Evolutionary conservation across 148 eudicot genomes (phyloP), one percentile per base, ranked within the genome.

Genomic region (Silene uniflora): DNA sequence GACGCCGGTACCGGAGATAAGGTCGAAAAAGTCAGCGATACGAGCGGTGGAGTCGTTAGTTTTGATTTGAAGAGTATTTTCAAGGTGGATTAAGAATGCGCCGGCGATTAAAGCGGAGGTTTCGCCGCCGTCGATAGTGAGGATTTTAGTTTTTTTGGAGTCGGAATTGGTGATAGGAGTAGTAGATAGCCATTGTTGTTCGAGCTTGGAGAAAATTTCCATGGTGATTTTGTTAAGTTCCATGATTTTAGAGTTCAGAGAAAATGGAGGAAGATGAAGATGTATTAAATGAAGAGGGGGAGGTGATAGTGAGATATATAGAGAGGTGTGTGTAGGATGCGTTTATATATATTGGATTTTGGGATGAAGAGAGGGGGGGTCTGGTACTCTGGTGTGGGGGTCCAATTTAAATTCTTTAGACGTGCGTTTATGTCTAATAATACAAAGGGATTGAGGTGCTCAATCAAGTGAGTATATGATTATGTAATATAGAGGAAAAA

Each of bases 71-170:
- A 94, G 89, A 73, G 89, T 83, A 17, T 85, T 78, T 75, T 94
- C 98, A 13, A 94, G 88, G 58, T 86, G 88, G 24, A 90, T 42
- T 12, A 94, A 68, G 11, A 88, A 82, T 1, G 89, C 76, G 13
- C 88, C 91, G 65, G 97, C 84, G 32, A 90, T 88, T 73, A 47
- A 25, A 4, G 81, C 86, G 73, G 91, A 81, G 27, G 91, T 86
- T 44, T 88, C 89, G 56, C 93, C 92, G 10, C 98, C 98, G 67
- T 94, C 98, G 56, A 94, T 91, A 73, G 85, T 84, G 69, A 94
- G 91, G 32, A 91, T 86, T 6, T 90, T 52, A 0, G 76, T 29
- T 18, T 77, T 72, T 29, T 72, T 75, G 13, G 58, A 77, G 19
- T 74, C 85, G 19, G 79, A 78, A 62, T 60, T 77, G 9, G 56